phyloP scores from a whole-genome alignment of 2,329 filamentous ascomycete genomes.

The Aspergillus latus region DNA sequence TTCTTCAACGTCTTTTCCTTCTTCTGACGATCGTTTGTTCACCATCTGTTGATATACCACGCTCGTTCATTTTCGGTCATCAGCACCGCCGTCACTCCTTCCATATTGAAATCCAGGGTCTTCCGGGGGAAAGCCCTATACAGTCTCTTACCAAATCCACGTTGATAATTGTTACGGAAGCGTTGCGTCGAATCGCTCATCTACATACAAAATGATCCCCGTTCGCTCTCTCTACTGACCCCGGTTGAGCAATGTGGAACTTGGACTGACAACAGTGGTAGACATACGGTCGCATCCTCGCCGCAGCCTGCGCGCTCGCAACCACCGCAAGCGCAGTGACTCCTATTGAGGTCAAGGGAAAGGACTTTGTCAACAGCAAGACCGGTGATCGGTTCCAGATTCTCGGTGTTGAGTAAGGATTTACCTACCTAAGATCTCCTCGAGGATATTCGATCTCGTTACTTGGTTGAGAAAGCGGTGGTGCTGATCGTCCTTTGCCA shows the following conservation, averaged over 20 bases:
- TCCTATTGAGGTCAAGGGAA: conserved; percentile 57
- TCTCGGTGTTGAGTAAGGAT: conserved; percentile 58
- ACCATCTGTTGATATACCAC: conserved; percentile 10
- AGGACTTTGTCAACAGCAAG: conserved; percentile 61
- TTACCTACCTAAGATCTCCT: not conserved
- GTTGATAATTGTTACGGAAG: not conserved
- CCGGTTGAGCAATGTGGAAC: not conserved
- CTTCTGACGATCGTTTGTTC: conserved; percentile 7
- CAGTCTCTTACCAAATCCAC: conserved; percentile 14
- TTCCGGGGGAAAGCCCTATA: conserved; percentile 23
- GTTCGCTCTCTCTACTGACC: not conserved
- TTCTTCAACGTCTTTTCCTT: conserved; percentile 13
- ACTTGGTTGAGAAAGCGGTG: conserved; percentile 15
- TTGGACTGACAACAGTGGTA: conserved; percentile 14
- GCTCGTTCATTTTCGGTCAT: conserved; percentile 20
- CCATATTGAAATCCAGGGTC: conserved; percentile 12
- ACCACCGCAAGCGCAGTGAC: conserved; percentile 54
- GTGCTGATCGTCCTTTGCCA: conserved; percentile 19
- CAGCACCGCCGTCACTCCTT: conserved; percentile 17
- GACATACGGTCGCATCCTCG: conserved; percentile 38
- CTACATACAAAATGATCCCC: conserved; percentile 26
- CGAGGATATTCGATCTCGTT: conserved; percentile 16
- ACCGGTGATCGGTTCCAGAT: conserved; percentile 62
- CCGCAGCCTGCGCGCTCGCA: conserved; percentile 44
- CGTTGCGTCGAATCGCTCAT: not conserved